Conservation (phyloP, 139 green algal species). For the Tetradesmus lagerheimii region DNA sequence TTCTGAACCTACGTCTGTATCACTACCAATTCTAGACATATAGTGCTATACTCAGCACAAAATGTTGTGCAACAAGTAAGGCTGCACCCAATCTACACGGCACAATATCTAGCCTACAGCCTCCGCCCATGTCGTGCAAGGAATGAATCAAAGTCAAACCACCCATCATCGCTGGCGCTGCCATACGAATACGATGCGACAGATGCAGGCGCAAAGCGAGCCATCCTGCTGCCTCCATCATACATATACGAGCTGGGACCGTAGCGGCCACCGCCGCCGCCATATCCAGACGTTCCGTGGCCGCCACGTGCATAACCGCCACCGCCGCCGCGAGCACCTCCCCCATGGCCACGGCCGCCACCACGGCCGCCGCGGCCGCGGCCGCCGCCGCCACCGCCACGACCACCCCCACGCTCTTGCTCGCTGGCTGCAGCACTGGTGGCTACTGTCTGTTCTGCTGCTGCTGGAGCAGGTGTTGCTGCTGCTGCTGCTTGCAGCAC, state of each 20-base stretch:
- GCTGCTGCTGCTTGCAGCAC: too few species aligned
- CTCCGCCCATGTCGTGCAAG: background rate
- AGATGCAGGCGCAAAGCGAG: background rate
- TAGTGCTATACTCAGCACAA: too few species aligned
- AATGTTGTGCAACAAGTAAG: too few species aligned
- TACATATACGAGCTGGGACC: background rate
- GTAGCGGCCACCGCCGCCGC: background rate
- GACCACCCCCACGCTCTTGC: background rate
- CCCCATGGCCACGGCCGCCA: background rate
- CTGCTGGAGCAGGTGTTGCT: too few species aligned
- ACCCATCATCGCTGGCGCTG: background rate
- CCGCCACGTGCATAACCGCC: background rate
- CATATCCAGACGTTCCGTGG: background rate
- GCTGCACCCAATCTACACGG: too few species aligned
- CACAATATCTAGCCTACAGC: background rate
- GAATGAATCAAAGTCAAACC: background rate
- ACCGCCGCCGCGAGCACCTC: background rate
- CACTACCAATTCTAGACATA: too few species aligned
- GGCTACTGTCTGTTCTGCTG: background rate
- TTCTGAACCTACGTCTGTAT: too few species aligned
- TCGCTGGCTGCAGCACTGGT: background rate
- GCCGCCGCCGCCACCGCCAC: too few species aligned
- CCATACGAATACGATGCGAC: background rate
- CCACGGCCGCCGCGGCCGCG: too few species aligned
- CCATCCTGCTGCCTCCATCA: background rate